phyloP scores from a whole-genome alignment of 257 asterid species.

The Solanum rostratum region DNA sequence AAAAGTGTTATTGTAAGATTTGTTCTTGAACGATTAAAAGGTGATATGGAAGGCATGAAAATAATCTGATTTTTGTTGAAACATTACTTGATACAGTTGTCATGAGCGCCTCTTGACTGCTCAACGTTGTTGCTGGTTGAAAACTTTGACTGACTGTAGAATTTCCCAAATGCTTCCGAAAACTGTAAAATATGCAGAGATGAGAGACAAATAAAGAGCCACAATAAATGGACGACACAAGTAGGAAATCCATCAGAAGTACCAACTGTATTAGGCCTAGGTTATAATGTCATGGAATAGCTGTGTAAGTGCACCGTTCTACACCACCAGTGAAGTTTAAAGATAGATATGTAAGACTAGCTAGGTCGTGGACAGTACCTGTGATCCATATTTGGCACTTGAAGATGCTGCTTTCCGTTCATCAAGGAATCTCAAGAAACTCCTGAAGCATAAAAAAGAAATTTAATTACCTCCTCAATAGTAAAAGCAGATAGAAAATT shows the following conservation, averaged over 20 bases:
- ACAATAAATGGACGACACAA: neutral
- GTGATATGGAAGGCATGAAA: neutral
- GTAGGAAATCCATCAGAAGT: neutral
- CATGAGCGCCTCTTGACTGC: conserved; percentile 60
- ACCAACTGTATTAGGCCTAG: neutral
- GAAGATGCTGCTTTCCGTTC: conserved; percentile 48
- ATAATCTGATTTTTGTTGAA: neutral
- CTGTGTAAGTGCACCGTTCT: neutral
- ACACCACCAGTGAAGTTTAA: neutral
- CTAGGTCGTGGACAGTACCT: conserved; percentile 29
- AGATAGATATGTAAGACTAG: neutral
- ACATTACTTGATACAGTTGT: conserved; percentile 71
- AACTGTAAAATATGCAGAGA: conserved; percentile 30
- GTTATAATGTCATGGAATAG: neutral
- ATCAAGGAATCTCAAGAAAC: conserved; percentile 82
- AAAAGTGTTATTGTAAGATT: neutral
- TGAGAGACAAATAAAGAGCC: neutral
- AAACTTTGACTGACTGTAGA: conserved; percentile 66
- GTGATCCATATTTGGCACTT: conserved; percentile 69
- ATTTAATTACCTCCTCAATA: neutral
- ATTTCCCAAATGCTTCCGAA: conserved; percentile 82
- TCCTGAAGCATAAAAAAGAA: conserved; percentile 34
- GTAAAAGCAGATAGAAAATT: neutral
- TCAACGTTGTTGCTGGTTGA: conserved; percentile 51
- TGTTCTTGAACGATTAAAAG: neutral